Evolutionary conservation across 495 filamentous ascomycete species (phyloP).

Genomic region (Hypoxylon intermedium): DNA sequence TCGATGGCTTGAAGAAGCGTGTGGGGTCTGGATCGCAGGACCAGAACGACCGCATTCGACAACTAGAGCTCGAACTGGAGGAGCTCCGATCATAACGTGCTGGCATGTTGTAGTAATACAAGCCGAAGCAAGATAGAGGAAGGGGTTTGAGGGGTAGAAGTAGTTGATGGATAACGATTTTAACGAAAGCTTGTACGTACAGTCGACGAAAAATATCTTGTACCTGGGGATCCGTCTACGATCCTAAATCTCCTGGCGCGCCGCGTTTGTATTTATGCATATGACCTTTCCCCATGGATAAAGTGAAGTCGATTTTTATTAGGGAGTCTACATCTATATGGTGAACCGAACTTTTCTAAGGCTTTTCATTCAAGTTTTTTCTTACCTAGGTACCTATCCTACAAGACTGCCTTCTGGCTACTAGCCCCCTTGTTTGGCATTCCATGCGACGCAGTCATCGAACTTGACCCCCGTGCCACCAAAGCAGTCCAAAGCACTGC

Average conservation of each 20-base stretch:
- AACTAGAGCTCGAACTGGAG: slow-evolving; percentile 73
- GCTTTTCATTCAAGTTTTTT: background rate
- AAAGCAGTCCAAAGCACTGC: slow-evolving; percentile 94
- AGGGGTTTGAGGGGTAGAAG: slow-evolving; percentile 5
- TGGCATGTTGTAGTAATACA: slow-evolving; percentile 14
- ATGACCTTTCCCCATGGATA: background rate
- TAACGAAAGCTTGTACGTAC: slow-evolving; percentile 39
- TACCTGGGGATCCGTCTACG: slow-evolving; percentile 17
- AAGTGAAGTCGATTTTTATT: slow-evolving; percentile 4
- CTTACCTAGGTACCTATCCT: slow-evolving; percentile 4
- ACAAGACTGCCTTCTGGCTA: background rate
- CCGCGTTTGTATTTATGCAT: slow-evolving; percentile 25
- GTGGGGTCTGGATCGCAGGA: slow-evolving; percentile 62
- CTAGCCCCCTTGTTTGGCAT: slow-evolving; percentile 52
- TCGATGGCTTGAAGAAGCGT: slow-evolving; percentile 73
- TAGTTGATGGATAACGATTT: slow-evolving; percentile 38
- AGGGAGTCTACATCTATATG: background rate
- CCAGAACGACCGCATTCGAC: slow-evolving; percentile 72
- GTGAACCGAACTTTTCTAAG: slow-evolving; percentile 7
- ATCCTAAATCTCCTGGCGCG: slow-evolving; percentile 13
- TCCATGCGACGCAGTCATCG: slow-evolving; percentile 89
- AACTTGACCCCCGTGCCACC: slow-evolving; percentile 86
- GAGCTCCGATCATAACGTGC: slow-evolving; percentile 49
- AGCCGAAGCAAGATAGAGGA: slow-evolving; percentile 24
- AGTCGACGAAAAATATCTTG: slow-evolving; percentile 23